Conservation (phyloP, 495 filamentous ascomycete genomes). For the Xylaria acuta region DNA sequence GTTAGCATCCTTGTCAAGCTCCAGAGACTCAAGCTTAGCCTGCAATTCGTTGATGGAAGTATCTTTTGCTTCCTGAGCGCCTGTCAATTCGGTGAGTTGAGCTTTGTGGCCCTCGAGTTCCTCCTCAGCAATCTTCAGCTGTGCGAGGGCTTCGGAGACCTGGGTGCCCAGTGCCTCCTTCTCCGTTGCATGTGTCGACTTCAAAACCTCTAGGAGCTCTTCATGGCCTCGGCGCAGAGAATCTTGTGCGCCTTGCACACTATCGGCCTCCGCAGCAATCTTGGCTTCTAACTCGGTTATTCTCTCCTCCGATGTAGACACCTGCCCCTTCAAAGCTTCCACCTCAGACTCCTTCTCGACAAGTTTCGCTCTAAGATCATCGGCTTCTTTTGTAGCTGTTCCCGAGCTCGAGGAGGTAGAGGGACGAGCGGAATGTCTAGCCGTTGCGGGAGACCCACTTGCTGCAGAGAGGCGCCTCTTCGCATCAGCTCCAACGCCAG, state of each 20-base stretch:
- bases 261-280: conserved; percentile 37
- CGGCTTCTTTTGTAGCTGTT: conserved; percentile 53
- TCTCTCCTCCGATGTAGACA: conserved; percentile 49
- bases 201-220: conserved; percentile 51
- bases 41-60: conserved; percentile 50
- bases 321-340: conserved; percentile 46
- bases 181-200: conserved; percentile 53
- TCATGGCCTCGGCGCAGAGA: conserved; percentile 45
- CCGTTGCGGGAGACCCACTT: conserved; percentile 36
- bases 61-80: conserved; percentile 47
- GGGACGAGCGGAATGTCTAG: conserved; percentile 46
- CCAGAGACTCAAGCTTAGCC: conserved; percentile 46
- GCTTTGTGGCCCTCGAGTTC: conserved; percentile 46
- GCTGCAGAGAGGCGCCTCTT: conserved; percentile 58
- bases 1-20: conserved; percentile 47
- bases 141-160: conserved; percentile 49
- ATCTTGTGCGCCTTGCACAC: conserved; percentile 37
- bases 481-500: conserved; percentile 48
- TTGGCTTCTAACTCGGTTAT: conserved; percentile 50
- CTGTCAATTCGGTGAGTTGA: conserved; percentile 44
- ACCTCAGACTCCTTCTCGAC: conserved; percentile 57
- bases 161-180: conserved; percentile 50
- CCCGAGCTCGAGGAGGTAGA: conserved; percentile 46
- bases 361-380: conserved; percentile 59
- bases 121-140: conserved; percentile 49